Percentiles rank a stretch among this genome's conserved stretches.
phyloP scores from a whole-genome alignment of 192 early-diverging fungal genomes.

The Linnemannia elongata region DNA sequence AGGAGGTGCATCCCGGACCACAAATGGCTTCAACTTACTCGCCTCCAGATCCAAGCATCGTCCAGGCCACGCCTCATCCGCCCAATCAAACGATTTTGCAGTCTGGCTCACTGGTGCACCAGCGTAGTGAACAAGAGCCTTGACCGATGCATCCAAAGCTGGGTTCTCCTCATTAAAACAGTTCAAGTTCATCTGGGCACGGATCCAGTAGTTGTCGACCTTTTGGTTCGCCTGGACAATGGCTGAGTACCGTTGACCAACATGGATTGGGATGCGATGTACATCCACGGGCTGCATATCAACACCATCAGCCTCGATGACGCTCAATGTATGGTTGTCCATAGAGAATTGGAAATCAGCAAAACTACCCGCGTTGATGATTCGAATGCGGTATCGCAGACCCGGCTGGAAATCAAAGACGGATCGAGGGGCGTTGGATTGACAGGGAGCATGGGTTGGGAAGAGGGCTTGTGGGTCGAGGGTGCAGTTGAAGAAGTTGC shows the following conservation, averaged over 20 bases:
- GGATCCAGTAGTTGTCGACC: slow-evolving; percentile 54
- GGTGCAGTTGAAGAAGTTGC: slow-evolving; percentile 30
- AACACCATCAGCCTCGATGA: slow-evolving; percentile 59
- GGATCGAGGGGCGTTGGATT: slow-evolving; percentile 9
- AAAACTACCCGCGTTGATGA: slow-evolving; percentile 54
- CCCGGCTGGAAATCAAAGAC: slow-evolving; percentile 35
- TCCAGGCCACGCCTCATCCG: slow-evolving; percentile 3
- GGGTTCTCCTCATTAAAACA: slow-evolving; percentile 32
- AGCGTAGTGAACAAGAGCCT: slow-evolving; percentile 46
- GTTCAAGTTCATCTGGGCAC: slow-evolving; percentile 40
- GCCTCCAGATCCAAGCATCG: slow-evolving; percentile 19
- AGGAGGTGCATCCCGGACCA: slow-evolving; percentile 10
- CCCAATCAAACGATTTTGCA: slow-evolving; percentile 21
- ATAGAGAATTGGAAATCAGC: slow-evolving; percentile 54
- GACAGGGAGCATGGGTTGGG: slow-evolving; percentile 8
- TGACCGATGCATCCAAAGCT: slow-evolving; percentile 25
- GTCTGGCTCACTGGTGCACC: slow-evolving; percentile 27
- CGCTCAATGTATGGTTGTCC: slow-evolving; percentile 50
- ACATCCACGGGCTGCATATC: slow-evolving; percentile 42
- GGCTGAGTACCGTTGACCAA: slow-evolving; percentile 61
- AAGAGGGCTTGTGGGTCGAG: slow-evolving; percentile 7
- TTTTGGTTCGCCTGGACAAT: slow-evolving; percentile 58
- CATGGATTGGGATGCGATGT: slow-evolving; percentile 42
- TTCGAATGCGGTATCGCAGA: slow-evolving; percentile 41
- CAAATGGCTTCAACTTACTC: slow-evolving; percentile 26